A percentile compares a stretch with the other conserved stretches of the same genome.
phyloP scores from a whole-genome alignment of 2,329 filamentous ascomycete species.

The Aspergillus niger region DNA sequence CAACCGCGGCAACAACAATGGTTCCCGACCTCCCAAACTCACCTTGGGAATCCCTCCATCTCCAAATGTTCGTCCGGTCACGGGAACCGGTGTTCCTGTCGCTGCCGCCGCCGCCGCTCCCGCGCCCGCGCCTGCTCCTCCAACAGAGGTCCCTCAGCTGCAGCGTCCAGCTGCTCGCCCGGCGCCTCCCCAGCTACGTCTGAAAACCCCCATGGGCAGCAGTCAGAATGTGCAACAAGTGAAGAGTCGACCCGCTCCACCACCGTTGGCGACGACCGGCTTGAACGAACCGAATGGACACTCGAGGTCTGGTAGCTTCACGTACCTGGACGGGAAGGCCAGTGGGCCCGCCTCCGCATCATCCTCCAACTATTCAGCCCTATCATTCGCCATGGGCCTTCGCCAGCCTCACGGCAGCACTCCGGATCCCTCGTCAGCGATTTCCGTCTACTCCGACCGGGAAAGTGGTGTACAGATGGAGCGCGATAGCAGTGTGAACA shows the following conservation, averaged over 20 bases:
- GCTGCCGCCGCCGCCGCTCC: constrained; percentile 15
- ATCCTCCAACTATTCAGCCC: constrained; percentile 79
- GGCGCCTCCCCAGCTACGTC: constrained; percentile 74
- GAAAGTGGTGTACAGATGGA: constrained; percentile 78
- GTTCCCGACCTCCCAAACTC: constrained; percentile 70
- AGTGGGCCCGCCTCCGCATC: constrained; percentile 84
- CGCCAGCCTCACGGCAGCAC: constrained; percentile 64
- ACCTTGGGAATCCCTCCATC: constrained; percentile 89
- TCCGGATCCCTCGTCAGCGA: constrained; percentile 84
- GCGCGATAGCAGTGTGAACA: constrained; percentile 76
- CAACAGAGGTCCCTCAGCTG: constrained; percentile 33
- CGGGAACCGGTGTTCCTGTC: constrained; percentile 47
- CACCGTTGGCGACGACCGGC: constrained; percentile 66
- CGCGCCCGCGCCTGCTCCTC: not conserved
- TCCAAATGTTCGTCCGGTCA: constrained; percentile 75
- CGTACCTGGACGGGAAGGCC: constrained; percentile 70
- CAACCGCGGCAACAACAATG: constrained; percentile 60
- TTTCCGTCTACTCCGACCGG: constrained; percentile 79
- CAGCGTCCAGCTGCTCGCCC: constrained; percentile 53
- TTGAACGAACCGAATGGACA: constrained; percentile 79
- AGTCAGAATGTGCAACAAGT: constrained; percentile 68
- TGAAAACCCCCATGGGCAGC: constrained; percentile 86
- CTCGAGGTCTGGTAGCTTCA: constrained; percentile 82
- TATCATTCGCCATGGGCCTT: constrained; percentile 77
- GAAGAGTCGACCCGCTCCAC: constrained; percentile 56